phyloP scores from a whole-genome alignment of 108 stramenopile species.

The Pinguiococcus pyrenoidosus region DNA sequence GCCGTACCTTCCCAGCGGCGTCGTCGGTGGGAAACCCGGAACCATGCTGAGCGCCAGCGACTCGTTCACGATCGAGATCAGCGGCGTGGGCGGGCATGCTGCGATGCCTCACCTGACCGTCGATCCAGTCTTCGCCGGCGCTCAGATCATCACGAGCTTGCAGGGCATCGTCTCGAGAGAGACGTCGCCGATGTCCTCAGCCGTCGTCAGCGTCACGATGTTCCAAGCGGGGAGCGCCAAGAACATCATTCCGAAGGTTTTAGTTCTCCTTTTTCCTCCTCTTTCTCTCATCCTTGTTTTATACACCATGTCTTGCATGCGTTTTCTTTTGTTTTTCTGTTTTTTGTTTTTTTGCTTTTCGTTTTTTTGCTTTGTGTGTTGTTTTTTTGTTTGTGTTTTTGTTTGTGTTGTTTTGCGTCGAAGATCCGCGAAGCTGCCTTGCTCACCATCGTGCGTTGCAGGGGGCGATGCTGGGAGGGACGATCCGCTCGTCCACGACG shows the following conservation, averaged over 20 bases:
- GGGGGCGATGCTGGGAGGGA: conserved; percentile 51
- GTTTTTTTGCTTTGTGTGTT: too few relatives aligned
- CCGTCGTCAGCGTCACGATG: conserved; percentile 52
- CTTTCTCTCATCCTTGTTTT: too few relatives aligned
- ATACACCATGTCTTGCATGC: too few relatives aligned
- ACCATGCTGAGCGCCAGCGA: conserved; percentile 65
- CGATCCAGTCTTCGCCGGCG: conserved; percentile 68
- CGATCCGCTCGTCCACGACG: conserved; percentile 62
- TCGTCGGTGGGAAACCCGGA: conserved; percentile 37
- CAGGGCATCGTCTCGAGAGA: conserved; percentile 64
- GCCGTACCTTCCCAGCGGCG: conserved; percentile 27
- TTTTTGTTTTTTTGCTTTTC: neutral
- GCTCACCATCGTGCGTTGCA: too few relatives aligned
- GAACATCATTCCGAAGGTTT: conserved; percentile 67
- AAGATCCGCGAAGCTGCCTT: too few relatives aligned
- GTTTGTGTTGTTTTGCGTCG: too few relatives aligned
- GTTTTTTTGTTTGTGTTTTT: too few relatives aligned
- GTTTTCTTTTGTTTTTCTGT: too few relatives aligned
- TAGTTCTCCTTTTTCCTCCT: too few relatives aligned
- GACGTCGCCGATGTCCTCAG: conserved; percentile 55
- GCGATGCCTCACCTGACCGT: conserved; percentile 67
- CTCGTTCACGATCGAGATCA: conserved; percentile 54
- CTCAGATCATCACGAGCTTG: conserved; percentile 60
- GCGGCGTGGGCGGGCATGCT: conserved; percentile 65
- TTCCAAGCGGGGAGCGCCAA: conserved; percentile 56